Evolutionary conservation across 768 basidiomycete species (phyloP).

Genomic region (button mushroom (Agaricus bisporus)): DNA sequence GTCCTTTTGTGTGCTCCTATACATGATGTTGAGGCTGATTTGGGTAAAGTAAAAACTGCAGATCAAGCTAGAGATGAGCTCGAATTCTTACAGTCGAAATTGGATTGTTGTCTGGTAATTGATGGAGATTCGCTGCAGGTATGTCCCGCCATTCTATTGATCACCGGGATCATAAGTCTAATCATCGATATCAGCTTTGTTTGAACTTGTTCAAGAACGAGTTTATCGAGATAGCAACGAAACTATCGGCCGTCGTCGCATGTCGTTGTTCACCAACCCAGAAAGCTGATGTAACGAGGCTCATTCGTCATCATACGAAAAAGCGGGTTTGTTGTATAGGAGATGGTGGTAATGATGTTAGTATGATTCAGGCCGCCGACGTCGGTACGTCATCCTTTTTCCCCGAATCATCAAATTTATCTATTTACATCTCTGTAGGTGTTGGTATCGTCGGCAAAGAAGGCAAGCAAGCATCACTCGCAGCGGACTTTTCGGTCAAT

Average conservation of each 20-base stretch:
- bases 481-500: conserved; percentile 96
- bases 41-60: conserved; percentile 68
- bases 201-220: conserved; percentile 86
- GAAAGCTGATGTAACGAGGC: conserved; percentile 93
- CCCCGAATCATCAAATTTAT: not conserved
- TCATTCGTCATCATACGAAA: conserved; percentile 85
- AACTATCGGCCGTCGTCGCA: conserved; percentile 92
- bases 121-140: conserved; percentile 97
- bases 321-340: conserved; percentile 99
- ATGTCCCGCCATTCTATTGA: conserved; percentile 11
- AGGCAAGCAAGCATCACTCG: conserved; percentile 97
- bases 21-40: conserved; percentile 1
- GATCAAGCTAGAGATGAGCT: conserved; percentile 83
- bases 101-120: conserved; percentile 96
- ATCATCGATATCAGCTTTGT: conserved; percentile 57
- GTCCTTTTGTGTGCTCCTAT: conserved; percentile 18
- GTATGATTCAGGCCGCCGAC: conserved; percentile 99
- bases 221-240: conserved; percentile 94
- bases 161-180: not conserved
- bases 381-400: conserved; percentile 63
- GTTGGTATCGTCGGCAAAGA: conserved; percentile 99
- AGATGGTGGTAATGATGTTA: conserved; percentile 98
- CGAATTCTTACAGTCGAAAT: conserved; percentile 89
- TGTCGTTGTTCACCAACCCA: conserved; percentile 98
- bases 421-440: conserved; percentile 38